Evolutionary conservation across 2,329 filamentous ascomycete species (phyloP), one percentile per base, ranked within the genome.

Genomic region (Ophiocordyceps camponoti-saundersi): DNA sequence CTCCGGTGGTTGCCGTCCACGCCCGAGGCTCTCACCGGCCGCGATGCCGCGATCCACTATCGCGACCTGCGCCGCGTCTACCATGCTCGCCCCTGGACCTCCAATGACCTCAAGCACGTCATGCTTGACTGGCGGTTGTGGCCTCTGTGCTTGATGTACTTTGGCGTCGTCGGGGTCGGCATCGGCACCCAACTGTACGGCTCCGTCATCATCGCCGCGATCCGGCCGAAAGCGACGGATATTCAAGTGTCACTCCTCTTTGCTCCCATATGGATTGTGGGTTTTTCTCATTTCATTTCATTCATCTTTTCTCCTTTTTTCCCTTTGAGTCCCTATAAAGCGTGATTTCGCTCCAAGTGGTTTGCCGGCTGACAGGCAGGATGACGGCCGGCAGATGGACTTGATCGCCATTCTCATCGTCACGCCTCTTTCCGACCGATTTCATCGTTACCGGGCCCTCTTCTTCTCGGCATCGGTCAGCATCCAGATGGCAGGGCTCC

Each of bases 141-240:
- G 83, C 88, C 88, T 1, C 64, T 95, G 53, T 73, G 82, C 1
- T 59, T 94, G 46, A 95, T 95, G 88, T 95, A 95, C 65, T 94
- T 95, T 65, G 88, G 88, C 20, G 88, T 95, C 3, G 88, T 95
- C 1, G 88, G 88, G 21, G 88, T 94, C 3, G 88, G 88, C 10
- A 94, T 94, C 51, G 88, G 87, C 42, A 88, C 86, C 1, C 87
- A 94, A 64, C 77, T 85, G 44, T 95, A 95, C 58, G 85, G 83
- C 30, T 90, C 82, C 3, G 78, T 94, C 53, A 94, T 95, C 55
- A 92, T 95, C 56, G 72, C 76, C 16, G 77, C 79, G 11, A 92
- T 92, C 57, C 79, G 89, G 58, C 77, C 85, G 0, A 65, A 66
- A 0, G 79, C 93, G 49, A 85, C 76, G 3, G 78, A 78, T 23